Evolutionary conservation across 169 alveolate genomes (phyloP).

Genomic region (Miamiensis avidus): DNA sequence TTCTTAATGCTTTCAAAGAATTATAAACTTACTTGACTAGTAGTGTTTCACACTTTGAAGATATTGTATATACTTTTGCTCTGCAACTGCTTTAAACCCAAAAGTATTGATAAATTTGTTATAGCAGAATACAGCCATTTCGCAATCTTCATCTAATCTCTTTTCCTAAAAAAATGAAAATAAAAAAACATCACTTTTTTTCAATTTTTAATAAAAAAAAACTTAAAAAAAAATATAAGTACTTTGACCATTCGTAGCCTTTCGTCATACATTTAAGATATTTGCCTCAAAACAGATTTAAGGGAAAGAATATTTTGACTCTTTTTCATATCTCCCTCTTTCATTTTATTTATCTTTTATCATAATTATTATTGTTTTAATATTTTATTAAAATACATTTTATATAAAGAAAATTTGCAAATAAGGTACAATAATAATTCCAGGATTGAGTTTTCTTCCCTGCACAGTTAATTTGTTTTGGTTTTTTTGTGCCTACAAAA

Average conservation of each 20-base stretch:
- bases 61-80: conserved; percentile 33
- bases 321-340: not conserved
- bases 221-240: not conserved
- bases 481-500: not conserved
- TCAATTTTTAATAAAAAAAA: not conserved
- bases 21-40: not conserved
- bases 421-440: conserved; percentile 3
- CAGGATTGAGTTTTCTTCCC: conserved; percentile 7
- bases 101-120: conserved; percentile 38
- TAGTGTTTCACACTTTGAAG: conserved; percentile 28
- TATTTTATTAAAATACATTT: too few species aligned
- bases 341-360: too few species aligned
- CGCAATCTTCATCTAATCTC: conserved; percentile 26
- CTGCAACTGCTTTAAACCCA: conserved; percentile 51
- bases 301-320: not conserved
- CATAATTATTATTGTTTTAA: too few species aligned
- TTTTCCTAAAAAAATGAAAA: conserved; percentile 5
- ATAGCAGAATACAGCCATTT: conserved; percentile 40
- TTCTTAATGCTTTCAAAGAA: too few species aligned
- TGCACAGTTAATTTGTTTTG: not conserved
- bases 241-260: conserved; percentile 18
- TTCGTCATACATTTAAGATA: not conserved
- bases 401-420: too few species aligned
- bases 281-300: not conserved
- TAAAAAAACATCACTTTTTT: not conserved